Evolutionary conservation across 768 basidiomycete genomes (phyloP).

Genomic region (Brasilioporus rufonigricans): DNA sequence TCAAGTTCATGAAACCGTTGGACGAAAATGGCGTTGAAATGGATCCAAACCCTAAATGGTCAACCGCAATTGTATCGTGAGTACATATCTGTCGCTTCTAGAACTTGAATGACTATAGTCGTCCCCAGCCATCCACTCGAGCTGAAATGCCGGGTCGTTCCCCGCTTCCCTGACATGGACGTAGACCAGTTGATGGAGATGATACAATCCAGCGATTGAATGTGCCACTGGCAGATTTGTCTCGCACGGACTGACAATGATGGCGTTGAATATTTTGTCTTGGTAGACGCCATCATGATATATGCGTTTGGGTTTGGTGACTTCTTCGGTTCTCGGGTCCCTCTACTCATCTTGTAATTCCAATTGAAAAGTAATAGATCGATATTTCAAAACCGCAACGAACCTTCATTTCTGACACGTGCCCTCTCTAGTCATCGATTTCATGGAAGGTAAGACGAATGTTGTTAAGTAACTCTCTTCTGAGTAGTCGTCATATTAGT

Average conservation of each 20-base stretch:
- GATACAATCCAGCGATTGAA: conserved; percentile 13
- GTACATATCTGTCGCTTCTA: neutral
- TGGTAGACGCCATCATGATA: neutral
- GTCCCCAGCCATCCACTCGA: conserved; percentile 26
- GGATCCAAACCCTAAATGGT: conserved; percentile 26
- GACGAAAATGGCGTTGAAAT: conserved; percentile 26
- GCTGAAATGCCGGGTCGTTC: conserved; percentile 28
- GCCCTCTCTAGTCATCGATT: too few species aligned
- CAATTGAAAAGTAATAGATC: neutral
- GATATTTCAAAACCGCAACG: neutral
- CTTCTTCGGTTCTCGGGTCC: neutral
- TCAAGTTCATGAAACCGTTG: conserved; percentile 30
- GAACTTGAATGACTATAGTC: conserved; percentile 1
- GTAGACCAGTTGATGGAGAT: conserved; percentile 15
- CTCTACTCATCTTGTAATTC: neutral
- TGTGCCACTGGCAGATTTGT: neutral
- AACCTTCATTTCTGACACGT: too few species aligned
- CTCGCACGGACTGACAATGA: too few species aligned
- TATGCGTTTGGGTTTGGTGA: neutral
- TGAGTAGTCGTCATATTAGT: too few species aligned
- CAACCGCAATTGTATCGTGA: conserved; percentile 30
- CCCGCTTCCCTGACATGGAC: conserved; percentile 18
- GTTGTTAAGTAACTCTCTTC: too few species aligned
- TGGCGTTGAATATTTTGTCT: neutral
- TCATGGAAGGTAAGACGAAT: too few species aligned